These are phyloP conservation scores for Eucalyptus regnans DNA, from an alignment of 345 rosid species.

Conservation along the genomic window DNA sequence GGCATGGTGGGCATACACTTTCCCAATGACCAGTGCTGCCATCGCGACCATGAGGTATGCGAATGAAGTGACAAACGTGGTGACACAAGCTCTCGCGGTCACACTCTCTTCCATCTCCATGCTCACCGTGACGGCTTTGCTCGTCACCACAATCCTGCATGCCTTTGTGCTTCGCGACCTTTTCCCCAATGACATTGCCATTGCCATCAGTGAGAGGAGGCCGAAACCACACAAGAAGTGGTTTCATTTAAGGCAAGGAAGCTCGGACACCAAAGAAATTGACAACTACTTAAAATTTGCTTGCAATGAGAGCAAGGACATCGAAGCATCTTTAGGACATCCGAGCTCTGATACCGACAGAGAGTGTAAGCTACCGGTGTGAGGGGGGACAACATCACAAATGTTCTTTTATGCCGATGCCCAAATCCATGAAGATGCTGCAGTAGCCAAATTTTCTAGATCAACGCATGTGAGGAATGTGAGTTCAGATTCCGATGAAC, in stretches of 20 bases:
- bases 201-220: constrained; percentile 28
- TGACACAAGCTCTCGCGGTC: neutral
- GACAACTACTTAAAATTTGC: constrained; percentile 35
- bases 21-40: constrained; percentile 38
- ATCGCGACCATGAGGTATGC: constrained; percentile 3
- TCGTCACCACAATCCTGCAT: constrained; percentile 7
- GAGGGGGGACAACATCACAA: neutral
- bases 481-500: neutral
- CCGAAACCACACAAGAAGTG: constrained; percentile 16
- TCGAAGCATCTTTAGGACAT: constrained; percentile 18
- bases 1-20: constrained; percentile 97
- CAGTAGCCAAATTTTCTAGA: neutral
- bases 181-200: constrained; percentile 38
- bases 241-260: constrained; percentile 25
- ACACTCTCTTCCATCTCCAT: neutral
- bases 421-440: neutral
- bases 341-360: neutral
- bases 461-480: neutral
- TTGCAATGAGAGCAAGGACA: constrained; percentile 9
- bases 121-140: neutral
- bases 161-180: constrained; percentile 23
- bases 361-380: neutral
- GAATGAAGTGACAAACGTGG: constrained; percentile 1
- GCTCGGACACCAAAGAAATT: constrained; percentile 26
- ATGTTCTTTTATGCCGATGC: neutral